These are phyloP conservation scores for Pyropia haitanensis DNA, from an alignment of 23 red algal genomes.

Conservation along the genomic window DNA sequence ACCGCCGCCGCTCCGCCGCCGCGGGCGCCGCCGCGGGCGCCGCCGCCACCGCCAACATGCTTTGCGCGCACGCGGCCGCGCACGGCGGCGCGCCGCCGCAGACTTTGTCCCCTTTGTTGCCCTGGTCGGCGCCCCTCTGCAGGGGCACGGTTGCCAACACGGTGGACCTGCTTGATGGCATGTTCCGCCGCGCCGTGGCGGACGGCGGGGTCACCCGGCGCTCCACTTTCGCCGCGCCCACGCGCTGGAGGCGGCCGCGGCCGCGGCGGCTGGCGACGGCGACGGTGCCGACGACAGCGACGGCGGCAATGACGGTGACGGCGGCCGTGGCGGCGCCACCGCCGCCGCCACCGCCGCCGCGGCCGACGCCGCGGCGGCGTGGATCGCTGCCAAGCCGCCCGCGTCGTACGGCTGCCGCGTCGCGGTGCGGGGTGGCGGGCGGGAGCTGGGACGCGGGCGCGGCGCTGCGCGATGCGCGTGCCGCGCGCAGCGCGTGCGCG, in stretches of 20 bases:
- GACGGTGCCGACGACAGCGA: too few species aligned
- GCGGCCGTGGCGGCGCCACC: too few species aligned
- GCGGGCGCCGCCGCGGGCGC: slow-evolving; percentile 11
- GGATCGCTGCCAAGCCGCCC: slow-evolving; percentile 45
- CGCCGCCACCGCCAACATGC: slow-evolving; percentile 17
- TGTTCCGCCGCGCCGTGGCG: slow-evolving; percentile 38
- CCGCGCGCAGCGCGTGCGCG: slow-evolving; percentile 30
- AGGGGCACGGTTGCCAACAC: slow-evolving; percentile 50
- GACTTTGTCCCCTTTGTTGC: too few species aligned
- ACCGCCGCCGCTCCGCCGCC: too few species aligned
- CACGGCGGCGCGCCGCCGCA: slow-evolving; percentile 35
- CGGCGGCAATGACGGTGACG: too few species aligned
- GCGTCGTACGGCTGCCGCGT: slow-evolving; percentile 46
- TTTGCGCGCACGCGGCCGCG: slow-evolving; percentile 14
- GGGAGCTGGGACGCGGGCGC: slow-evolving; percentile 42
- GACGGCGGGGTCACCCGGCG: slow-evolving; percentile 14
- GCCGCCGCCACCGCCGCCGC: neutral
- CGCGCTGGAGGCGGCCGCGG: neutral
- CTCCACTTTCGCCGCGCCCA: slow-evolving; percentile 32
- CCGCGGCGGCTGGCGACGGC: too few species aligned
- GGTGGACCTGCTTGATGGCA: slow-evolving; percentile 47
- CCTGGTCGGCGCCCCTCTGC: too few species aligned
- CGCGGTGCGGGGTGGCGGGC: slow-evolving; percentile 36
- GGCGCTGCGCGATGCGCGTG: slow-evolving; percentile 33
- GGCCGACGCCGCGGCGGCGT: slow-evolving; percentile 14